Evolutionary conservation across 1,284 basidiomycete genomes (phyloP), one percentile per base, ranked within the genome.

Genomic region (Irpex rosettiformis): DNA sequence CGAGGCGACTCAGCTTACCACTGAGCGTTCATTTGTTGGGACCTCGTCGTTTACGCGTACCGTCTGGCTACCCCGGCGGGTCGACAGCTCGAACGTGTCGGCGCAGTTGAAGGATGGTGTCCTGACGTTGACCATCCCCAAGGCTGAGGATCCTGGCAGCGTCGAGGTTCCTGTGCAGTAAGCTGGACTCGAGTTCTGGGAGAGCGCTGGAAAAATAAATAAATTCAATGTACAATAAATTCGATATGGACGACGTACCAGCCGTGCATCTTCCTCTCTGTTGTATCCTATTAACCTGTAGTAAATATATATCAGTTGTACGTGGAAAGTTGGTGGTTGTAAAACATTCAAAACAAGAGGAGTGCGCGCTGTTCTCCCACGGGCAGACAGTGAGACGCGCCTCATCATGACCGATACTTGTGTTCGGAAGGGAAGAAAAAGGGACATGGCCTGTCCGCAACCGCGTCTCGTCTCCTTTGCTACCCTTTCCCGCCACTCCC

Each of bases 71-170:
- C 86, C 89, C 37, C 78, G 77, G 3, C 77, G 83, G 3, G 77
- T 89, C 0, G 85, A 91, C 65, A 72, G 75, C 43, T 75, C 73
- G 45, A 79, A 77, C 60, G 84, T 91, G 18, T 73, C 75, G 1
- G 89, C 89, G 10, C 87, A 84, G 65, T 73, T 92, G 60, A 73
- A 78, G 30, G 84, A 91, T 58, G 90, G 89, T 7, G 78, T 92
- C 27, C 77, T 91, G 57, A 87, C 80, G 2, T 68, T 91, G 51
- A 80, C 73, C 1, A 74, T 86, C n/a, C 79, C 81, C 16, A 89
- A 85, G 69, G 76, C 78, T 21, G 79, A 84, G 60, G 86, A 89
- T 61, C 75, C 78, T 60, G 81, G 70, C 5, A 78, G 75, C 59
- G 77, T 81, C 13, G 70, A 72, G 57, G 62, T 78, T 29, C 64